phyloP scores from a whole-genome alignment of 352 stramenopile genomes.

The Thalassiosira mediterranea region DNA sequence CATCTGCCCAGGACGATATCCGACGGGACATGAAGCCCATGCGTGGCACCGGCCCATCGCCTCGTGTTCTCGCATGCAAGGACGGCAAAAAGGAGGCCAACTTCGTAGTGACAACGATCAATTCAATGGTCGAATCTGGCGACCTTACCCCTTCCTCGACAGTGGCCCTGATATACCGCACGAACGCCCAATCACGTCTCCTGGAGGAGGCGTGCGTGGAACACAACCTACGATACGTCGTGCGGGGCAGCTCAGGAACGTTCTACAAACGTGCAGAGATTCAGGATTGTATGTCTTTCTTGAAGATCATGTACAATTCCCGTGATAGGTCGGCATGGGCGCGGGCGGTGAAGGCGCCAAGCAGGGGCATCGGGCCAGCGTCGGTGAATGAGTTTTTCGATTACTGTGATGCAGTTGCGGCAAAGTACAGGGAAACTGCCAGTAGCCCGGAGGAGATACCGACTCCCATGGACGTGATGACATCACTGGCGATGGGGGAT shows the following conservation, averaged over 20 bases:
- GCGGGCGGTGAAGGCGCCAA: slow-evolving; percentile 75
- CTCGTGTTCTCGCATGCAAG: slow-evolving; percentile 65
- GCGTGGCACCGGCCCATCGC: slow-evolving; percentile 61
- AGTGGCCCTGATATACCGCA: slow-evolving; percentile 81
- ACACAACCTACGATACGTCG: slow-evolving; percentile 74
- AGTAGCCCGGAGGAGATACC: slow-evolving; percentile 15
- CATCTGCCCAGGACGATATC: slow-evolving; percentile 42
- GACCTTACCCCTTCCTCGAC: slow-evolving; percentile 47
- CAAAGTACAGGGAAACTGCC: slow-evolving; percentile 33
- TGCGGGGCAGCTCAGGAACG: slow-evolving; percentile 61
- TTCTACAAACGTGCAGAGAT: slow-evolving; percentile 83
- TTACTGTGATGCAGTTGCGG: slow-evolving; percentile 63
- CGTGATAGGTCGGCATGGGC: slow-evolving; percentile 70
- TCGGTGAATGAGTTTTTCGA: slow-evolving; percentile 69
- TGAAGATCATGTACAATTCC: slow-evolving; percentile 74
- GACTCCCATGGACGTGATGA: slow-evolving; percentile 65
- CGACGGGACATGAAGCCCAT: slow-evolving; percentile 75
- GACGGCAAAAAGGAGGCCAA: slow-evolving; percentile 72
- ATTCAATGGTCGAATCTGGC: slow-evolving; percentile 52
- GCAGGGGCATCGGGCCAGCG: slow-evolving; percentile 67
- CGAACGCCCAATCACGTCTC: slow-evolving; percentile 79
- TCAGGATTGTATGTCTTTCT: slow-evolving; percentile 82
- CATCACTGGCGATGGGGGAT: slow-evolving; percentile 49
- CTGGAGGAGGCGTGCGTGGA: slow-evolving; percentile 80
- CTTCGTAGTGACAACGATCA: slow-evolving; percentile 73